These are phyloP conservation scores for Rhodotorula sp. DNA, from an alignment of 1,284 basidiomycete genomes.

Conservation along the genomic window DNA sequence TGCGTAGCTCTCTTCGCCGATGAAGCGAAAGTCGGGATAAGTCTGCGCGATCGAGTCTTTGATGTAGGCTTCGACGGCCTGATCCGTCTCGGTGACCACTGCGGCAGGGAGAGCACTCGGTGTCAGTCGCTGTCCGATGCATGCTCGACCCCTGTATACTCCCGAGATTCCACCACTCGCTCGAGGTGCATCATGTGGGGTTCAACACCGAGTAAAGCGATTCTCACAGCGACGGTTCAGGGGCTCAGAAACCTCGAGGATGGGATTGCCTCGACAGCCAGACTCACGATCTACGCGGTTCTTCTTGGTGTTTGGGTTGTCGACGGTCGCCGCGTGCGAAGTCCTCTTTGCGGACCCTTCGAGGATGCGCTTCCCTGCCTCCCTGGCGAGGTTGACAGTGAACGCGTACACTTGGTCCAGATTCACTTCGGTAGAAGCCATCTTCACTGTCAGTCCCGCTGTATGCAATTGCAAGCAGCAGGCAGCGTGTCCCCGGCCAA, in stretches of 20 bases:
- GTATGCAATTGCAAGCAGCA: too few species aligned
- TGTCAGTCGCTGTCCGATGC: background rate
- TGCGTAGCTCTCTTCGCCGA: conserved; percentile 84
- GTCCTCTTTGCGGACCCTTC: conserved; percentile 52
- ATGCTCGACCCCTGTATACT: too few species aligned
- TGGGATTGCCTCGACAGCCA: too few species aligned
- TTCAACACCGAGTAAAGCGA: too few species aligned
- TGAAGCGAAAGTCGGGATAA: conserved; percentile 49
- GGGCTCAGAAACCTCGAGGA: too few species aligned
- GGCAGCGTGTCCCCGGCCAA: too few species aligned
- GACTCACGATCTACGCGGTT: conserved; percentile 57
- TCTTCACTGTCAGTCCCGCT: background rate
- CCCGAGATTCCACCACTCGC: too few species aligned
- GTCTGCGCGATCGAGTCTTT: conserved; percentile 59
- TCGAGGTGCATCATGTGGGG: too few species aligned
- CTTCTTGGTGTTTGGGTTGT: conserved; percentile 41
- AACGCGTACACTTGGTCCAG: conserved; percentile 52
- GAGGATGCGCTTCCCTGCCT: conserved; percentile 55
- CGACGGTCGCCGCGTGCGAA: conserved; percentile 62
- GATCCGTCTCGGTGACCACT: conserved; percentile 94
- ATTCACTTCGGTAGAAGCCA: background rate
- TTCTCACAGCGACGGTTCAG: too few species aligned
- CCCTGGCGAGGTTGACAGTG: conserved; percentile 64
- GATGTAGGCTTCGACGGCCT: conserved; percentile 84
- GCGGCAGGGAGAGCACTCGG: background rate